A percentile compares a stretch with the other conserved stretches of the same genome.
Evolutionary conservation across 2,329 filamentous ascomycete species (phyloP).

Genomic region (Alternaria alternata): DNA sequence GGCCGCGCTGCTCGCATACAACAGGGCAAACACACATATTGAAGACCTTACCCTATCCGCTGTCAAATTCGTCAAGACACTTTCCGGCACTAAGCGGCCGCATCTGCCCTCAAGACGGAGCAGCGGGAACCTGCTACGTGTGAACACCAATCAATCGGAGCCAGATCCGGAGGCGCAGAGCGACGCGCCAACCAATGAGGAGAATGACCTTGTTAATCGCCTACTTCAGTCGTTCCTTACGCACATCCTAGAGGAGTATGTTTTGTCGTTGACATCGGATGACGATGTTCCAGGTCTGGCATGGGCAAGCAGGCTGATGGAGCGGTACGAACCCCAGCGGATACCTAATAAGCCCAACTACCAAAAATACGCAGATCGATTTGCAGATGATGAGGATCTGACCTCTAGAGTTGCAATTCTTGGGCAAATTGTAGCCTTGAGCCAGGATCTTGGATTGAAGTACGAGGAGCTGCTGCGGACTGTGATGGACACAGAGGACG

Average conservation of each 20-base stretch:
- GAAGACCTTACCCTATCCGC: conserved; percentile 74
- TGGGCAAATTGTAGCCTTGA: conserved; percentile 75
- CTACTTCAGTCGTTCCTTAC: conserved; percentile 81
- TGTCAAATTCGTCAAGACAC: conserved; percentile 73
- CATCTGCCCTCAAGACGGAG: conserved; percentile 65
- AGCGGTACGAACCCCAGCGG: conserved; percentile 71
- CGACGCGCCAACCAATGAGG: conserved; percentile 58
- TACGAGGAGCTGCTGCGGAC: conserved; percentile 59
- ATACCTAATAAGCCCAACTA: conserved; percentile 64
- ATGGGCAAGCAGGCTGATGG: conserved; percentile 67
- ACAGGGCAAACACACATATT: conserved; percentile 61
- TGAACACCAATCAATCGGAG: conserved; percentile 46
- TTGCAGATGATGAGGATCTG: conserved; percentile 69
- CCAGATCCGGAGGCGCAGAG: conserved; percentile 66
- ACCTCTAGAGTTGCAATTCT: conserved; percentile 70
- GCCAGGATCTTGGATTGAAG: conserved; percentile 63
- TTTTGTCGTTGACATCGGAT: conserved; percentile 60
- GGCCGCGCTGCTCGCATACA: conserved; percentile 73
- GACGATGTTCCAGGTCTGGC: conserved; percentile 60
- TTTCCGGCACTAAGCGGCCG: conserved; percentile 74
- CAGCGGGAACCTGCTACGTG: conserved; percentile 56
- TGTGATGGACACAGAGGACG: conserved; percentile 49
- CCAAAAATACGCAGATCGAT: conserved; percentile 69
- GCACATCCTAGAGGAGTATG: conserved; percentile 76
- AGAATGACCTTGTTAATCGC: conserved; percentile 68